phyloP scores from a whole-genome alignment of 495 filamentous ascomycete genomes.

The Entonaema liquescens region DNA sequence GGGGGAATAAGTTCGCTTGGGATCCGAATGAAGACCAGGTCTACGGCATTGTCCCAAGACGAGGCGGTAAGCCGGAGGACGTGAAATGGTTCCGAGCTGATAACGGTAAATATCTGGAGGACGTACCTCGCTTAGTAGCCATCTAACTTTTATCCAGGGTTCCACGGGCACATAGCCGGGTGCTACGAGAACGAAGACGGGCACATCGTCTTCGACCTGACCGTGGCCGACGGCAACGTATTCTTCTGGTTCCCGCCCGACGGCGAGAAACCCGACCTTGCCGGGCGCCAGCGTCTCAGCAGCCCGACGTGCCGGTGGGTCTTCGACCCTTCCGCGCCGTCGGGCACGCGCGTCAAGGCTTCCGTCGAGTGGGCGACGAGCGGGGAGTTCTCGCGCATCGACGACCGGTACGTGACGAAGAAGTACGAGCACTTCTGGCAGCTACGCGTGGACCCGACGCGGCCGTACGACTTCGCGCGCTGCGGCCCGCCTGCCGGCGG shows the following conservation, averaged over 20 bases:
- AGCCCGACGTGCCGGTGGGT: constrained; percentile 63
- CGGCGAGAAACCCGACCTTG: constrained; percentile 36
- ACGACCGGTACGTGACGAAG: constrained; percentile 63
- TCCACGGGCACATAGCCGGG: constrained; percentile 61
- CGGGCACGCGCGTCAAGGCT: constrained; percentile 49
- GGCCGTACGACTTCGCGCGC: constrained; percentile 59
- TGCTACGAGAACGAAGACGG: constrained; percentile 61
- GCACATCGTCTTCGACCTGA: constrained; percentile 61
- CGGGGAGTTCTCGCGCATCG: constrained; percentile 68
- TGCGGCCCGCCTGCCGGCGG: constrained; percentile 60
- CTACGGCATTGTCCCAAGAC: constrained; percentile 59
- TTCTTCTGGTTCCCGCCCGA: constrained; percentile 66
- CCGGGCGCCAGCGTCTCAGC: constrained; percentile 50
- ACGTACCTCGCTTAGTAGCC: no score
- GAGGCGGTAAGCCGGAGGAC: constrained; percentile 58
- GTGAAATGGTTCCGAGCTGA: constrained; percentile 59
- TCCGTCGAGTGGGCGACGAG: constrained; percentile 52
- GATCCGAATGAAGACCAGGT: constrained; percentile 61
- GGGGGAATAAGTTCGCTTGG: constrained; percentile 66
- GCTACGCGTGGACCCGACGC: constrained; percentile 54
- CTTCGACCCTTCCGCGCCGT: constrained; percentile 57
- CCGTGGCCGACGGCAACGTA: constrained; percentile 64
- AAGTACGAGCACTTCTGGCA: constrained; percentile 65
- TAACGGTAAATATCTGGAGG: constrained; percentile 48
- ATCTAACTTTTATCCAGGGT: constrained; percentile 41